phyloP scores from a whole-genome alignment of 345 rosid species.

The Geranium brycei region DNA sequence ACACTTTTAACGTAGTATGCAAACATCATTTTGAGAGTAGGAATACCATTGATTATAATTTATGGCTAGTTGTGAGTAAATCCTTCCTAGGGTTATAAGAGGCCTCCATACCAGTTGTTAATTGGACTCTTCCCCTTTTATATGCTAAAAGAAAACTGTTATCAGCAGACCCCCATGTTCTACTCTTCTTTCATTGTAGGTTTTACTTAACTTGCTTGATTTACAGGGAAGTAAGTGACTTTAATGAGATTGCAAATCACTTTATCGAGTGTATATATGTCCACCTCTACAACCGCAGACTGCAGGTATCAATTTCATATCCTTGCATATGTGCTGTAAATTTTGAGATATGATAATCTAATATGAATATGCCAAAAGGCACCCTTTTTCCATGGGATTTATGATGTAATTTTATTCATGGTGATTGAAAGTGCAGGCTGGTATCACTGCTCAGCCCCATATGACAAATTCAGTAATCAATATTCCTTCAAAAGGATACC shows the following conservation, averaged over 20 bases:
- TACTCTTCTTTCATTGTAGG: background rate
- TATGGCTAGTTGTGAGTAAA: background rate
- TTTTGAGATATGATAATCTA: background rate
- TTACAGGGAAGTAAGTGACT: constrained; percentile 79
- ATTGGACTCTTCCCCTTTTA: background rate
- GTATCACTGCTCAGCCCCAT: constrained; percentile 33
- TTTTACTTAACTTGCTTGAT: constrained; percentile 5
- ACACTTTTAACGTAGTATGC: no score
- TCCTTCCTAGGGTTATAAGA: background rate
- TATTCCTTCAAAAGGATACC: constrained; percentile 34
- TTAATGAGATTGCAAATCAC: constrained; percentile 70
- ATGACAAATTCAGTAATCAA: constrained; percentile 34
- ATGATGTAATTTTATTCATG: constrained; percentile 3
- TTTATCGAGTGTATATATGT: constrained; percentile 85
- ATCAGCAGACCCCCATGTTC: background rate
- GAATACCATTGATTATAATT: no score
- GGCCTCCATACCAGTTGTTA: background rate
- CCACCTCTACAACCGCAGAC: constrained; percentile 59
- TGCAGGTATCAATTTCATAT: constrained; percentile 43
- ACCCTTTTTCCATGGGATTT: background rate
- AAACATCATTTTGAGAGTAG: background rate
- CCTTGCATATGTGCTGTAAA: constrained; percentile 7
- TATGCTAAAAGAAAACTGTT: background rate
- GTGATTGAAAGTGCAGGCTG: constrained; percentile 29
- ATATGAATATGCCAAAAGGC: background rate